Base-by-base conservation (phyloP, 2,329 filamentous ascomycete genomes). In the Fusarium continuum region DNA sequence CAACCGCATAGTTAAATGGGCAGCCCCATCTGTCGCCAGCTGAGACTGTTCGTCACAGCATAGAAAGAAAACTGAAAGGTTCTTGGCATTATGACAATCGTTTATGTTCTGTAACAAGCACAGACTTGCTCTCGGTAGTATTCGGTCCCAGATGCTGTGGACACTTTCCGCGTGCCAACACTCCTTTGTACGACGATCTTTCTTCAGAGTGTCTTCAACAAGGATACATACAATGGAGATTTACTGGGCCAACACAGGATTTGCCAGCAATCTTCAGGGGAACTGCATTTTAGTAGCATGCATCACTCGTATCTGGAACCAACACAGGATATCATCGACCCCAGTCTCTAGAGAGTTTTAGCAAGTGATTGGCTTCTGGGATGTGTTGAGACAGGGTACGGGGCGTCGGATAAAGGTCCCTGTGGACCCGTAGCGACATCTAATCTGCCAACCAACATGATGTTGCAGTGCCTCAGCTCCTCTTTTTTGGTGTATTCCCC, bases 301-400 rank as follows among this genome's bases (percentile, higher is more conserved):
- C 32, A 6, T 19, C 9, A 20, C n/a, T 34, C 6, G 38, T 20
- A 29, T 16, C 23, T 26, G 8, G 50, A 43, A 39, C 36, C 31
- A 58, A 52, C 36, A 25, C 6, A 25, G 9, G 0, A 38, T 45
- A 17, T 5, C 14, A 45, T 54, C 17, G 16, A 8, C 11, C 11
- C 17, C n/a, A 4, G 3, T n/a, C 2, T 7, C 3, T 2, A 31
- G 36, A 34, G 54, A 36, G 44, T 29, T 14, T 52, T n/a, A 17
- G 31, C 16, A 9, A 53, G 13, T 46, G 46, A 60, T 53, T 60
- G 47, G 38, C 31, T 38, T 43, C 55, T 28, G 9, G 55, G 29
- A 31, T 59, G 6, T 7, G 11, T 23, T 29, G n/a, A 26, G 16
- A 16, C 25, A 26, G 32, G 20, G 11, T 8, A 14, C 17, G 32